A percentile compares a stretch with the other conserved stretches of the same genome.
Evolutionary conservation across 768 basidiomycete species (phyloP).

Genomic region (Cystofilobasidium ferigula): DNA sequence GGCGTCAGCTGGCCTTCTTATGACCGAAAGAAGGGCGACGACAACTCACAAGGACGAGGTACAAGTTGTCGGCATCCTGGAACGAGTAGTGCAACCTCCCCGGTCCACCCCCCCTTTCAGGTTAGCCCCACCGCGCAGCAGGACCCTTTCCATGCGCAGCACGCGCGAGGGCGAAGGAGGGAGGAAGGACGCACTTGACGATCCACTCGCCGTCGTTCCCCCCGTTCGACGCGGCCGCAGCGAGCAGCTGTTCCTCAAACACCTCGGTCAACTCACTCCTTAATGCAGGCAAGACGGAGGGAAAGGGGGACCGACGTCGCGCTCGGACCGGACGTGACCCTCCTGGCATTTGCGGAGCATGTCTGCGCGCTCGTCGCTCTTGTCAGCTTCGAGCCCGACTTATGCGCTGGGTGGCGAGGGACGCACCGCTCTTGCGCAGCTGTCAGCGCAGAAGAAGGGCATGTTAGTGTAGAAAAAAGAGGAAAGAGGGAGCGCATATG

Average conservation of each 20-base stretch:
- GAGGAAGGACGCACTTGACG: constrained; percentile 49
- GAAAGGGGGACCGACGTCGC: constrained; percentile 3
- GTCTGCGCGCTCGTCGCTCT: constrained; percentile 44
- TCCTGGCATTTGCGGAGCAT: constrained; percentile 96
- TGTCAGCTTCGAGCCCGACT: background rate
- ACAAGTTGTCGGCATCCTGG: constrained; percentile 88
- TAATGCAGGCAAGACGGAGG: background rate
- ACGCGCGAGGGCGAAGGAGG: no score
- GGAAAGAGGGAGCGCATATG: background rate
- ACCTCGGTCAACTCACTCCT: no score
- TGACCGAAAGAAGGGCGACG: background rate
- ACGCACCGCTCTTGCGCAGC: constrained; percentile 35
- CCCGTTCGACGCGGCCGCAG: constrained; percentile 68
- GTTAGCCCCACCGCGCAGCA: no score
- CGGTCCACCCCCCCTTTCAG: no score
- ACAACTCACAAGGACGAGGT: constrained; percentile 55
- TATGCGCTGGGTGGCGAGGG: no score
- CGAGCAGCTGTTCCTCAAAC: constrained; percentile 83
- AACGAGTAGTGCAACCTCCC: constrained; percentile 64
- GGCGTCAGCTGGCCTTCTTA: no score
- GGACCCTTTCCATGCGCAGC: no score
- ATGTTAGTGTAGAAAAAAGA: background rate
- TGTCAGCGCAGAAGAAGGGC: constrained; percentile 5
- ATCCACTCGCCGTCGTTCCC: constrained; percentile 80
- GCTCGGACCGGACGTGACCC: constrained; percentile 37